Conservation (phyloP, 805 yeast species). For the Pichia deserticola region DNA sequence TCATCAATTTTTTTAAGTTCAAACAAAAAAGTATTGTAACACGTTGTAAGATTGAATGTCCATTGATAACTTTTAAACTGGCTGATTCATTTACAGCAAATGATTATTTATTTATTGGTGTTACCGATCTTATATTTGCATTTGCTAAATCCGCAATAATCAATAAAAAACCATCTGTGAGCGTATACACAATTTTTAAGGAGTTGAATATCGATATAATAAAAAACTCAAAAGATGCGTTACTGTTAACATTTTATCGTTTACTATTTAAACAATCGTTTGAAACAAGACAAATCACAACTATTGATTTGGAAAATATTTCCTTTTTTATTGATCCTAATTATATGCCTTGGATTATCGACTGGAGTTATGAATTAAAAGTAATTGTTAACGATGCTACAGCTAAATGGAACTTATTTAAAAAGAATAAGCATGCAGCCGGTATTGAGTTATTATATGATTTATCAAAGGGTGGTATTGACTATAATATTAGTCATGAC, state of each 20-base stretch:
- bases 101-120: conserved; percentile 25
- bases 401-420: conserved; percentile 4
- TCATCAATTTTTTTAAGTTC: conserved; percentile 18
- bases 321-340: conserved; percentile 16
- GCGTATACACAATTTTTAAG: conserved; percentile 6
- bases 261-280: conserved; percentile 4
- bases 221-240: conserved; percentile 9
- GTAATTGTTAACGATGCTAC: conserved; percentile 5
- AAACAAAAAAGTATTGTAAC: conserved; percentile 1
- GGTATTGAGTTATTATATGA: conserved; percentile 35
- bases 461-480: conserved; percentile 33
- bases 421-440: conserved; percentile 14
- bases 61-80: conserved; percentile 29
- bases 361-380: conserved; percentile 7
- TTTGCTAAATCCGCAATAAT: conserved; percentile 18
- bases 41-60: conserved; percentile 38
- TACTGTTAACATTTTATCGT: conserved; percentile 1
- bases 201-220: conserved; percentile 11
- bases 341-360: conserved; percentile 16
- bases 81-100: conserved; percentile 10
- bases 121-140: conserved; percentile 32
- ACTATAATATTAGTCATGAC: conserved; percentile 59
- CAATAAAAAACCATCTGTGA: conserved; percentile 1
- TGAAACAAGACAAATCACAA: conserved; percentile 4
- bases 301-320: conserved; percentile 13